Conservation (phyloP, 345 rosid species). For the Salix viminalis region DNA sequence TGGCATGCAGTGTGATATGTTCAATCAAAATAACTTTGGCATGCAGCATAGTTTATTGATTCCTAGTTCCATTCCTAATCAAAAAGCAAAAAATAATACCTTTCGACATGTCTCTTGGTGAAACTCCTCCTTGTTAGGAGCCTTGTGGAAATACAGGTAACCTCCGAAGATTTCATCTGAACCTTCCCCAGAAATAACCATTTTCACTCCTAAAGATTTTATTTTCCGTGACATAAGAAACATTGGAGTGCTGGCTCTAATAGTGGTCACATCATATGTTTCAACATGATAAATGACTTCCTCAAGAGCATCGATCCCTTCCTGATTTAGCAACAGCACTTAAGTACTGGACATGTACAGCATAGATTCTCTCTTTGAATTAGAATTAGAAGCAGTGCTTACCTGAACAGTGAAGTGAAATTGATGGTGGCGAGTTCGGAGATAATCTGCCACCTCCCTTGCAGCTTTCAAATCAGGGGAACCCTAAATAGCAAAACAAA, state of each 20-base stretch:
- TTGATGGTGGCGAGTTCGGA: slow-evolving; percentile 75
- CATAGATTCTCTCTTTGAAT: neutral
- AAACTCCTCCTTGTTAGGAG: slow-evolving; percentile 73
- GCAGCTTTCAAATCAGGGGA: slow-evolving; percentile 78
- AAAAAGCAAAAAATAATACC: slow-evolving; percentile 32
- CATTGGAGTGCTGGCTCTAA: slow-evolving; percentile 91
- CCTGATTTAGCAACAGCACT: slow-evolving; percentile 38
- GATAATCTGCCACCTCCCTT: slow-evolving; percentile 76
- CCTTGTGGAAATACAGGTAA: slow-evolving; percentile 77
- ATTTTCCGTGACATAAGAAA: slow-evolving; percentile 89
- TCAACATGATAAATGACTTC: slow-evolving; percentile 84
- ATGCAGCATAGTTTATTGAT: neutral
- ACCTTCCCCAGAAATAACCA: slow-evolving; percentile 90
- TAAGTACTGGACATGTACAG: neutral
- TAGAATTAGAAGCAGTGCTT: neutral
- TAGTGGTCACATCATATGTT: slow-evolving; percentile 79
- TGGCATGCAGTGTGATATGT: neutral
- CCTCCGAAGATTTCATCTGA: slow-evolving; percentile 92
- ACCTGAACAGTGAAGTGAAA: slow-evolving; percentile 79
- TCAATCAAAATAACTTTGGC: neutral
- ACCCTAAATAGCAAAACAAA: slow-evolving; percentile 40
- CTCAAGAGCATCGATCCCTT: slow-evolving; percentile 80
- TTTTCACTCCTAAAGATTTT: slow-evolving; percentile 81
- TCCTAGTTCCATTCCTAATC: neutral
- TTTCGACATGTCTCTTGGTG: slow-evolving; percentile 79